Base-by-base conservation (phyloP, 1,284 basidiomycete species). In the Irpex rosettiformis region DNA sequence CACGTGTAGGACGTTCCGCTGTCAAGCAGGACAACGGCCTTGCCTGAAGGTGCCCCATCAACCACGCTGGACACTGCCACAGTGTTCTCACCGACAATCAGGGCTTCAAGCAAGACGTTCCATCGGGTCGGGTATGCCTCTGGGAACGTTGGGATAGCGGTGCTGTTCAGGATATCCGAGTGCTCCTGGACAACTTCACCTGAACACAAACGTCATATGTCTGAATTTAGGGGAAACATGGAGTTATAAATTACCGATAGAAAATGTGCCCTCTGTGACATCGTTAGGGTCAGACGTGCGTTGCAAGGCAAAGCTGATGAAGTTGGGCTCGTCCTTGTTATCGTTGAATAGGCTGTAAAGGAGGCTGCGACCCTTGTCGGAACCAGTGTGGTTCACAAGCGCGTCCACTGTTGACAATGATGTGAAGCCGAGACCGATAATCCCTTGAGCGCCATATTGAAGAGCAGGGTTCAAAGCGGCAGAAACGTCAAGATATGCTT, bases 1-100 rank as follows among this genome's bases (percentile, higher is more conserved):
- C 67, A 90, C 88, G 87, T 84, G 69, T 84, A 90, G 3, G 89
- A 90, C 11, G 89, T 87, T 13, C 90, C 90, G 62, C 82, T 91
- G 69, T 93, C 89, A 57, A 93, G 76, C 30, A 89, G 75, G 18
- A 82, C 80, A 48, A 91, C 88, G 13, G 88, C 88, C 65, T 84
- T 85, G 65, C 85, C 82, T 25, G 75, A 73, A 5, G 89, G 88
- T 1, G 80, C 88, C 28, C 75, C 76, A 4, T 70, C 49, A n/a
- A 91, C 81, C 3, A 69, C 73, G 28, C 80, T 86, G 10, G 78
- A 79, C 3, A 88, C 81, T 10, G 77, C 65, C 22, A 81, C 70
- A 4, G 80, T 77, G 22, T 76, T 75, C 25, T 72, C 71, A 43
- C 82, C 60, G 10, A 89, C 75, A 55, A 90, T 77, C 55, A 90